Percentiles rank a stretch among this genome's conserved stretches.
Evolutionary conservation across 164 flowering plant genomes (phyloP).

Genomic region (Amborella trichopoda): DNA sequence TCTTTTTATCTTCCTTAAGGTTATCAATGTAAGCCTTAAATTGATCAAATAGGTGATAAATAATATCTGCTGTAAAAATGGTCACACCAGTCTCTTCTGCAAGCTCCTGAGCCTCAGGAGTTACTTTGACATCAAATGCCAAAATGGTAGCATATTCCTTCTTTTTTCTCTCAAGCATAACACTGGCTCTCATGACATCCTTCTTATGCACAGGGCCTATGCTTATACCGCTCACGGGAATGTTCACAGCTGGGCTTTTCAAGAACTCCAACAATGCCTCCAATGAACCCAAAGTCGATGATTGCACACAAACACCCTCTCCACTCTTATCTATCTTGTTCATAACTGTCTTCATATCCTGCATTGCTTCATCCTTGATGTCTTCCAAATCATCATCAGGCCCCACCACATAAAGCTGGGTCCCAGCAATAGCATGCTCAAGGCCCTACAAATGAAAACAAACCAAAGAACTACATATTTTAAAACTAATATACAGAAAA

Average conservation of each 20-base stretch:
- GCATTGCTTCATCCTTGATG: slow-evolving; percentile 59
- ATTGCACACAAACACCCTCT: slow-evolving; percentile 96
- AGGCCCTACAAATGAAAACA: slow-evolving; percentile 49
- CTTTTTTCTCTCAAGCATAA: slow-evolving; percentile 90
- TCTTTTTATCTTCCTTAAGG: slow-evolving; percentile 90
- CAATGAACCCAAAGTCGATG: slow-evolving; percentile 95
- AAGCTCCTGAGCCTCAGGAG: slow-evolving; percentile 91
- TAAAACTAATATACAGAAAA: neutral
- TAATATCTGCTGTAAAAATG: slow-evolving; percentile 89
- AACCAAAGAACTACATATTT: neutral
- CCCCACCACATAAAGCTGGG: slow-evolving; percentile 76
- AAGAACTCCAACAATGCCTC: slow-evolving; percentile 92
- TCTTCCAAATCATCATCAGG: slow-evolving; percentile 82
- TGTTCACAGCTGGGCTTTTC: slow-evolving; percentile 74
- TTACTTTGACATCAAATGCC: slow-evolving; percentile 97
- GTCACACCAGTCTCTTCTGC: slow-evolving; percentile 88
- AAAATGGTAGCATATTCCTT: slow-evolving; percentile 87
- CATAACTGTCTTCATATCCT: slow-evolving; percentile 83
- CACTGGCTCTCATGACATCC: slow-evolving; percentile 96
- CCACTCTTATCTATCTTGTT: slow-evolving; percentile 88
- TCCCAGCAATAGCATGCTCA: slow-evolving; percentile 97
- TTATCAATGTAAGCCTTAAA: slow-evolving; percentile 87
- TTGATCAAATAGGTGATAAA: slow-evolving; percentile 92
- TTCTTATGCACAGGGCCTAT: slow-evolving; percentile 97
- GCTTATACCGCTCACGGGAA: slow-evolving; percentile 90